phyloP scores from a whole-genome alignment of 768 basidiomycete genomes.

The Collybia mongolica region DNA sequence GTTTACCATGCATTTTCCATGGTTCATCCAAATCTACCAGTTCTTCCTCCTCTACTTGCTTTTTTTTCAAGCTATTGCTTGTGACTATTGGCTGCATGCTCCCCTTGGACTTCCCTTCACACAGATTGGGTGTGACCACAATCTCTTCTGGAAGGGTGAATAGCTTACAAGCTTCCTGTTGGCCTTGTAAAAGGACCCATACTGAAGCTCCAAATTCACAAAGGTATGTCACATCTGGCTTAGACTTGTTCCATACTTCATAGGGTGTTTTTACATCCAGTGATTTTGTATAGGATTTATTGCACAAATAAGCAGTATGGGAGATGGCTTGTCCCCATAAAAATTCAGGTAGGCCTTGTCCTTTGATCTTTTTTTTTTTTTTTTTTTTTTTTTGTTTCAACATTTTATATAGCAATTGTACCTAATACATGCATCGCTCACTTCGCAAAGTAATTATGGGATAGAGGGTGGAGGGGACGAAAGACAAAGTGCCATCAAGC shows the following conservation, averaged over 20 bases:
- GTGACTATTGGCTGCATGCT: neutral
- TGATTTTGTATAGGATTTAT: neutral
- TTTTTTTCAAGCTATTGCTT: neutral
- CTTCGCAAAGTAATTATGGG: no score
- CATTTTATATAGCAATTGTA: no score
- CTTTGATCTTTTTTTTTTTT: no score
- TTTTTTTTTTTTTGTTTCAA: no score
- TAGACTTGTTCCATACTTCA: conserved; percentile 14
- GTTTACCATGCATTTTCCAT: neutral
- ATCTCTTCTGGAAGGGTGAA: neutral
- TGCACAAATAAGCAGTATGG: neutral
- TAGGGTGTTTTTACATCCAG: conserved; percentile 16
- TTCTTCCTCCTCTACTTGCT: neutral
- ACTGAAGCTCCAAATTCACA: conserved; percentile 22
- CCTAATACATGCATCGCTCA: no score
- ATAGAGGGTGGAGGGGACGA: no score
- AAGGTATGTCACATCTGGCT: conserved; percentile 8
- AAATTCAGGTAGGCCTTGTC: neutral
- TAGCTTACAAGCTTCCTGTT: neutral
- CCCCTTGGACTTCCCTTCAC: conserved; percentile 3
- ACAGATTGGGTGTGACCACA: neutral
- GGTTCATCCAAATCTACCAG: neutral
- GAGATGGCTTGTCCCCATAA: neutral
- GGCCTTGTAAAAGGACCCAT: conserved; percentile 14
- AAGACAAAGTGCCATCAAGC: no score